Conservation (phyloP, 2,329 filamentous ascomycete genomes). For the Cytospora piceae region DNA sequence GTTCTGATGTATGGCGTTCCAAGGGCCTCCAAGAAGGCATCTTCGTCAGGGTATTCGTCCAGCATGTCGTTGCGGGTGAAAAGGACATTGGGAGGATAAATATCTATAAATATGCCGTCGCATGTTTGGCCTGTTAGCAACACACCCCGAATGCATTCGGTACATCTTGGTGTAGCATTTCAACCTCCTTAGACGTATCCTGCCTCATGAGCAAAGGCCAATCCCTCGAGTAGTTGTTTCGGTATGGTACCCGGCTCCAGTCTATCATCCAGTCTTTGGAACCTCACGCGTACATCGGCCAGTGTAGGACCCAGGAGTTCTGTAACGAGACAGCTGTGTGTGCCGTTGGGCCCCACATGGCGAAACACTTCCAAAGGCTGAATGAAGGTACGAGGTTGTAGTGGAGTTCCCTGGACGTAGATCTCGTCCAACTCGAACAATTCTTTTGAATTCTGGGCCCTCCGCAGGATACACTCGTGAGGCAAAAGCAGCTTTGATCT, state of each 20-base stretch:
- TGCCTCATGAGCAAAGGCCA: conserved; percentile 5
- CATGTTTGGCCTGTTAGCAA: not conserved
- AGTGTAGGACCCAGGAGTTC: conserved; percentile 6
- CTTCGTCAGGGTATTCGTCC: not conserved
- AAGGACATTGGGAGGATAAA: conserved; percentile 6
- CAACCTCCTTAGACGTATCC: conserved; percentile 8
- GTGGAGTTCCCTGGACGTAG: not conserved
- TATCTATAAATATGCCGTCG: not conserved
- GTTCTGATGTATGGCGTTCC: not conserved
- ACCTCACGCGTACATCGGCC: not conserved
- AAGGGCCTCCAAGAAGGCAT: conserved; percentile 3
- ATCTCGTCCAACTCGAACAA: not conserved
- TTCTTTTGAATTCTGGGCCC: not conserved
- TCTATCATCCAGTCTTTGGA: not conserved
- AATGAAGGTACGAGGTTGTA: not conserved
- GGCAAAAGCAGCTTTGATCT: too few relatives aligned
- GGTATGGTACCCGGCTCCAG: conserved; percentile 6
- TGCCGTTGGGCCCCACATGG: not conserved
- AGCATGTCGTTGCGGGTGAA: conserved; percentile 2
- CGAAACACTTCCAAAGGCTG: not conserved
- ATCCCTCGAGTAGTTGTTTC: not conserved
- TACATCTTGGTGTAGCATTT: accelerated
- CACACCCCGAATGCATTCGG: too few relatives aligned
- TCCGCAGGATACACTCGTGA: too few relatives aligned
- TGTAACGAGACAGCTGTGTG: conserved; percentile 14